Conservation (phyloP, 345 rosid species). For the Trapa incisa region DNA sequence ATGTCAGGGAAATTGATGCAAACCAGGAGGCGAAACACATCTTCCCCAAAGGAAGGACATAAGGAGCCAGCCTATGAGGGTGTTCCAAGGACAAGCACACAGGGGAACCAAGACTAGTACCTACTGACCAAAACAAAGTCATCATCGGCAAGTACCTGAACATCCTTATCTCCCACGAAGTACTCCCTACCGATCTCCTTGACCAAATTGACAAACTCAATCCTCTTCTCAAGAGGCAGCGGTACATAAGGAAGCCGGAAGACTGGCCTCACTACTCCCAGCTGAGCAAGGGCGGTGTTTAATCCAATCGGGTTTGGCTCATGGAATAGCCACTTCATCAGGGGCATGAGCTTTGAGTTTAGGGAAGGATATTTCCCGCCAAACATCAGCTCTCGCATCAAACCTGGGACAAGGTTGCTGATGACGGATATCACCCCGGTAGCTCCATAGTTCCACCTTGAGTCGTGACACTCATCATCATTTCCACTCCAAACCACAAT, state of each 20-base stretch:
- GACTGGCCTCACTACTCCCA: constrained; percentile 71
- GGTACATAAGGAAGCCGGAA: constrained; percentile 77
- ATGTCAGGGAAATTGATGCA: too few relatives aligned
- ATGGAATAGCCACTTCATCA: constrained; percentile 59
- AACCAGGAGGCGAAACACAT: too few relatives aligned
- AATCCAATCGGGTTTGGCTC: constrained; percentile 78
- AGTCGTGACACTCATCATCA: constrained; percentile 78
- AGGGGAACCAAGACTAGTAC: constrained; percentile 22
- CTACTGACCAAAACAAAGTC: constrained; percentile 60
- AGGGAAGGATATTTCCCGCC: constrained; percentile 46
- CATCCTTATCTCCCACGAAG: constrained; percentile 68
- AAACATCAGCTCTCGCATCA: constrained; percentile 51
- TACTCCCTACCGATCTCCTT: constrained; percentile 52
- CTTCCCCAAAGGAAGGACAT: too few relatives aligned
- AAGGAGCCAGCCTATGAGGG: too few relatives aligned
- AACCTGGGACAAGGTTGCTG: constrained; percentile 63
- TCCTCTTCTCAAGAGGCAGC: constrained; percentile 45
- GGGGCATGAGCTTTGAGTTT: constrained; percentile 55
- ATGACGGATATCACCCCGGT: constrained; percentile 66
- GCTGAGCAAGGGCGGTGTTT: constrained; percentile 79
- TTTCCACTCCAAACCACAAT: constrained; percentile 83
- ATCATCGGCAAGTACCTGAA: constrained; percentile 58
- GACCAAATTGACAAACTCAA: constrained; percentile 62
- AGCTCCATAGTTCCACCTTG: constrained; percentile 67
- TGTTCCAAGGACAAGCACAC: too few relatives aligned